Evolutionary conservation across 1,284 basidiomycete genomes (phyloP), one percentile per base, ranked within the genome.

Genomic region (Cutaneotrichosporon sp.): DNA sequence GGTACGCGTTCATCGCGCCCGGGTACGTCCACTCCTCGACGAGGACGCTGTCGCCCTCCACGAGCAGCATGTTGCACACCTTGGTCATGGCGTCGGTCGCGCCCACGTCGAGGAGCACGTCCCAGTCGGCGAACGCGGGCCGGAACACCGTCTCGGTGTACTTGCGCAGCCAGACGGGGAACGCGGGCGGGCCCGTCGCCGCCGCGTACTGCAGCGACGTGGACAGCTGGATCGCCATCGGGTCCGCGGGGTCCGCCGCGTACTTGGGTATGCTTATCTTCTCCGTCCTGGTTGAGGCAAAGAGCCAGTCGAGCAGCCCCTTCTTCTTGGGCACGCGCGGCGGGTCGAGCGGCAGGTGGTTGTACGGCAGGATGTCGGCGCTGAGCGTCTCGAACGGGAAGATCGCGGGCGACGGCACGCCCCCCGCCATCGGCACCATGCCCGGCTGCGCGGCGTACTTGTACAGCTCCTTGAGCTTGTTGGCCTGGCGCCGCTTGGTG

Each of bases 41-140:
- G 2, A 93, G 74, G 51, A 91, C 81, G 9, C 84, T 83, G 67
- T 93, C 90, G 9, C 89, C 90, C 1, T 83, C 83, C 70, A 92
- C 89, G 72, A 86, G 86, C 14, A 93, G 78, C 86, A 90, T 64
- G 74, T 66, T 62, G 56, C 71, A 69, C 53, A 77, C 74, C 64
- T 81, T 80, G 64, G 60, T 77, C 69, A 75, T 86, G 38, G 85
- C 90, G 72, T 91, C 91, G 0, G 91, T 93, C 64, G 90, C 89
- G 18, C 90, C 90, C 13, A 84, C 84, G 66, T 89, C 85, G 10
- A 89, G 72, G 20, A 91, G 72, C 2, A 84, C 85, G 9, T 83
- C 80, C 75, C 83, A 90, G 72, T 91, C 85, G n/a, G 79, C 72
- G 73, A 89, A 90, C 0, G 80, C 88, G 0, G 90, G 91, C 62